Base-by-base conservation (phyloP, 352 stramenopile species). In the Phytophthora idaei region DNA sequence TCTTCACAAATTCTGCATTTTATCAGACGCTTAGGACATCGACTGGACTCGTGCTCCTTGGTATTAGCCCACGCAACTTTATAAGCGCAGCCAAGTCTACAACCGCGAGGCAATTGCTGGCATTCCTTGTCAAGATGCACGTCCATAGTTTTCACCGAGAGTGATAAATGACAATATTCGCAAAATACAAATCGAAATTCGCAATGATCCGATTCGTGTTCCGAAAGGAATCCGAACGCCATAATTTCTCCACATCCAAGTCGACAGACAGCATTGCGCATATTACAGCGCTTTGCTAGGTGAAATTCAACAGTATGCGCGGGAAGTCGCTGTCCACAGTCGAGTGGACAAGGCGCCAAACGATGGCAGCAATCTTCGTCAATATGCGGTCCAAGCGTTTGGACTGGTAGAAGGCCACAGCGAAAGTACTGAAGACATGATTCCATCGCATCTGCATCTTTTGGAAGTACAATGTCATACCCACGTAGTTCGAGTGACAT, bases 21-120 rank as follows among this genome's bases (percentile, higher is more conserved):
- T n/a, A 93, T 64, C n/a, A 92, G 55, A 9, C 85, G 81, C 52
- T 94, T 94, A 12, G 77, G 67, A 31, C 87, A 94, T 1, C 65
- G 46, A 2, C 39, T 66, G 0, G 57, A 46, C 46, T 94, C 85
- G 57, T 93, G 85, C 0, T 47, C 15, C 0, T 28, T 25, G 14
- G 31, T 57, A 12, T 83, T 67, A 7, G 57, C 25, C 42, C 62
- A 65, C 0, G 81, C 21, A 12, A 92, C 49, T 29, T 68, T 64
- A 1, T 17, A 7, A 0, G 25, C 36, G 36, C 85, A 92, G 17
- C 84, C 78, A 12, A 93, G 63, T 2, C 76, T 76, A 34, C 87
- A 94, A 5, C 68, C 63, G 2, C 83, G 81, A 34, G 77, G 74
- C 1, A 78, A 42, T 32, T 74, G 52, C 4, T 61, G 25, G 29